phyloP scores from a whole-genome alignment of 2,329 filamentous ascomycete species.

The Fusarium brachygibbosum region DNA sequence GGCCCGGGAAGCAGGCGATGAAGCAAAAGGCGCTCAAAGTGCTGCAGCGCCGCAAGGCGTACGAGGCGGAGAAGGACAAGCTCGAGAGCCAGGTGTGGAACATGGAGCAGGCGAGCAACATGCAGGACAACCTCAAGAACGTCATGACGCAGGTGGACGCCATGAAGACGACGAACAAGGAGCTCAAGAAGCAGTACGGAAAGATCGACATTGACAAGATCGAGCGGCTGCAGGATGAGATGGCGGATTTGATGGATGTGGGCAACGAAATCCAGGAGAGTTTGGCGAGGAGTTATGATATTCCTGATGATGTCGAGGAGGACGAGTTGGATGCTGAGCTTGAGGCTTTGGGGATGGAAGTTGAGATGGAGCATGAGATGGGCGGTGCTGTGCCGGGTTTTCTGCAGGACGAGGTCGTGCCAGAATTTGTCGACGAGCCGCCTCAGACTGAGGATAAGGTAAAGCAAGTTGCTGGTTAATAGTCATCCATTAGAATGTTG shows the following conservation, averaged over 20 bases:
- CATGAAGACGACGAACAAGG: conserved; percentile 96
- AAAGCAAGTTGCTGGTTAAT: conserved; percentile 79
- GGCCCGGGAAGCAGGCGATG: conserved; percentile 91
- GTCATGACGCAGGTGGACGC: conserved; percentile 98
- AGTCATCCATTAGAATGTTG: neutral
- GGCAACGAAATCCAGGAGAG: conserved; percentile 99
- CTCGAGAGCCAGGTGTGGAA: conserved; percentile 97
- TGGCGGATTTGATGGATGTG: conserved; percentile 97
- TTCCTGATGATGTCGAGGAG: conserved; percentile 98
- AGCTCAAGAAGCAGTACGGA: conserved; percentile 92
- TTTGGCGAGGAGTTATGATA: conserved; percentile 89
- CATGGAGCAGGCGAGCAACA: conserved; percentile 98
- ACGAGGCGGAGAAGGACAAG: conserved; percentile 94
- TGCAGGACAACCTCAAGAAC: conserved; percentile 99
- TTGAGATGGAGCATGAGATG: conserved; percentile 83
- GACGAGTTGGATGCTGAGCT: conserved; percentile 95
- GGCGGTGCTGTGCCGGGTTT: conserved; percentile 81
- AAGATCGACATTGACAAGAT: conserved; percentile 99
- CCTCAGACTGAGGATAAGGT: conserved; percentile 80
- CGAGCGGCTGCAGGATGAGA: conserved; percentile 97
- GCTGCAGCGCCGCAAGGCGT: conserved; percentile 91
- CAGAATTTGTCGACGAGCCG: conserved; percentile 93
- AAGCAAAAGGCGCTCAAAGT: conserved; percentile 96
- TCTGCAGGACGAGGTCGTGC: conserved; percentile 86
- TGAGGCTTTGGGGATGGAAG: conserved; percentile 92